Percentiles rank a stretch among this genome's conserved stretches.
Conservation (phyloP, 2,329 filamentous ascomycete species). For the Myotisia sp. region DNA sequence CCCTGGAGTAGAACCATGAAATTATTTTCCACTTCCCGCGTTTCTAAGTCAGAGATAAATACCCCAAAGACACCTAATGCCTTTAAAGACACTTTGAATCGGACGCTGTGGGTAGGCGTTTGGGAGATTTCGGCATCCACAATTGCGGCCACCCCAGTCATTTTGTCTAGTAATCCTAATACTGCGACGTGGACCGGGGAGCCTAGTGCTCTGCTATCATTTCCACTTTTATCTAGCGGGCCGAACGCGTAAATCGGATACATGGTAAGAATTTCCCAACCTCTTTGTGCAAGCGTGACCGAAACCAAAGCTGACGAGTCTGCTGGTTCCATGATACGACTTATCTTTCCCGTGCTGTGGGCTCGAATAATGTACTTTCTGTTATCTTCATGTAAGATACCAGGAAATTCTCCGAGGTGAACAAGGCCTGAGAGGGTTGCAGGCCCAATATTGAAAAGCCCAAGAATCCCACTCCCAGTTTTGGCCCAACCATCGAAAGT, state of each 20-base stretch:
- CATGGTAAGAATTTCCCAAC: constrained; percentile 70
- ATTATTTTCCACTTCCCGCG: constrained; percentile 46
- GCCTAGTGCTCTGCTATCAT: constrained; percentile 19
- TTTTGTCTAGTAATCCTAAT: constrained; percentile 69
- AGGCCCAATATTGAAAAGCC: constrained; percentile 66
- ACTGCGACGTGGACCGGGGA: constrained; percentile 45
- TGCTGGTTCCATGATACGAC: constrained; percentile 24
- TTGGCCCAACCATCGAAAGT: constrained; percentile 57
- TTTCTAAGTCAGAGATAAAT: constrained; percentile 57
- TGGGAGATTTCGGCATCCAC: constrained; percentile 46
- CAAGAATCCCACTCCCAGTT: constrained; percentile 63
- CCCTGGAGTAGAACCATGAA: constrained; percentile 65
- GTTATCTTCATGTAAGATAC: constrained; percentile 39
- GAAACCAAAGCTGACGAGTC: constrained; percentile 39
- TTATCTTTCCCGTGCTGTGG: constrained; percentile 51
- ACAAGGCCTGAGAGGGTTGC: constrained; percentile 53
- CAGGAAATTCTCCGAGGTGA: constrained; percentile 57
- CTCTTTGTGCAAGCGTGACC: constrained; percentile 47
- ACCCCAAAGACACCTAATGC: constrained; percentile 59
- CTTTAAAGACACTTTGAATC: constrained; percentile 58
- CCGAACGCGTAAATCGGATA: constrained; percentile 50
- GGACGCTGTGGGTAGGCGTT: constrained; percentile 45
- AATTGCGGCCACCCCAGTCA: constrained; percentile 75
- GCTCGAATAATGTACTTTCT: constrained; percentile 56
- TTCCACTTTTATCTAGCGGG: constrained; percentile 25